Percentiles rank a stretch among this genome's conserved stretches.
Evolutionary conservation across 768 basidiomycete genomes (phyloP).

Genomic region (Collybiopsis luxurians): DNA sequence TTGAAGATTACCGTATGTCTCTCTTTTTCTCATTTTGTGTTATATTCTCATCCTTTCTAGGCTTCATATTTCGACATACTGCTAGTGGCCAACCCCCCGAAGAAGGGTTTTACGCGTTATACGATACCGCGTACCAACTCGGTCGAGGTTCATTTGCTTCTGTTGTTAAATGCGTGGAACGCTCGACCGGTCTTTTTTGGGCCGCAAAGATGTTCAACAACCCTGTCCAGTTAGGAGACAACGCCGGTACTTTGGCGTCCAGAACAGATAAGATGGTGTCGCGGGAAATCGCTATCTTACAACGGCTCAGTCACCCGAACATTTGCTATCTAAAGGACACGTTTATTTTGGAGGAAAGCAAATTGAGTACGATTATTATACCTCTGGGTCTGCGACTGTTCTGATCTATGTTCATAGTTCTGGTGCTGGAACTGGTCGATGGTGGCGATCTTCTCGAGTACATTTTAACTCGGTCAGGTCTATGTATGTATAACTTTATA

Average conservation of each 20-base stretch:
- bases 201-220: conserved; percentile 88
- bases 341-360: conserved; percentile 61
- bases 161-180: conserved; percentile 79
- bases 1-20: conserved; percentile 74
- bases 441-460: conserved; percentile 89
- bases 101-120: conserved; percentile 58
- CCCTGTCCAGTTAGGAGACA: conserved; percentile 34
- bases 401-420: conserved; percentile 40
- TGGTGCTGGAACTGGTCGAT: conserved; percentile 81
- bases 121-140: conserved; percentile 68
- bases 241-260: conserved; percentile 21
- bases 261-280: conserved; percentile 39
- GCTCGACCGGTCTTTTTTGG: conserved; percentile 66
- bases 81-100: conserved; percentile 42
- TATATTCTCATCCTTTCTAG: conserved; percentile 29
- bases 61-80: conserved; percentile 70
- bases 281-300: conserved; percentile 79
- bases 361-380: conserved; percentile 46
- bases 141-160: conserved; percentile 92
- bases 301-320: conserved; percentile 73
- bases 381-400: neutral
- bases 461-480: conserved; percentile 58
- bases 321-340: conserved; percentile 80
- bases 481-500: conserved; percentile 43
- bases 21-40: neutral